Percentiles rank a stretch among this genome's conserved stretches.
Conservation (phyloP, 1,284 basidiomycete species). For the Heterobasidion occidentale region DNA sequence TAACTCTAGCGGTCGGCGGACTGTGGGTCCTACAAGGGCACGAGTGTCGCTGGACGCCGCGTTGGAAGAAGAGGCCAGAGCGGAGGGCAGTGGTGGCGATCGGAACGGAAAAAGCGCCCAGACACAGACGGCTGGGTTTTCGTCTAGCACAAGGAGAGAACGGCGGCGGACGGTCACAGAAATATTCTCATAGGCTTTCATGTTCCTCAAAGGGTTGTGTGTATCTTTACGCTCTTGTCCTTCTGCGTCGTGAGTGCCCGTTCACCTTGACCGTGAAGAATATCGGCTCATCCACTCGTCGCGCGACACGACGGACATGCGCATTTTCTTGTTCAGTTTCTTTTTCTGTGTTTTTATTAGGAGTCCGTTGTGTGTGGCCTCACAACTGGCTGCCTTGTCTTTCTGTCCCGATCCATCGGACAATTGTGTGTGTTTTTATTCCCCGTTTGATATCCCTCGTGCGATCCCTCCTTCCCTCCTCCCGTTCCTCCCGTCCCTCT, state of each 20-base stretch:
- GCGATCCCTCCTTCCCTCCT: neutral
- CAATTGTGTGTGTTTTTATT: neutral
- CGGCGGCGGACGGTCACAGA: constrained; percentile 42
- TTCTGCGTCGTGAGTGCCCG: neutral
- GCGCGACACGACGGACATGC: neutral
- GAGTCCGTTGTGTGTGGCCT: neutral
- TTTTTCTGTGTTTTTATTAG: neutral
- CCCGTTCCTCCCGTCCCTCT: neutral
- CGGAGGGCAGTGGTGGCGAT: constrained; percentile 18
- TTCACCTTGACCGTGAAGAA: too few relatives aligned
- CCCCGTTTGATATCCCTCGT: neutral
- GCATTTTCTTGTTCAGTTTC: neutral
- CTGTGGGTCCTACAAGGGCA: constrained; percentile 29
- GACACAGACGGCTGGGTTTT: constrained; percentile 27
- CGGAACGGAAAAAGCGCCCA: constrained; percentile 21
- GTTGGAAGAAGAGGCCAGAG: constrained; percentile 18
- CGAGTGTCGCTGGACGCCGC: constrained; percentile 38
- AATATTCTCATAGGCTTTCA: constrained; percentile 25
- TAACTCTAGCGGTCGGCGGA: constrained; percentile 26
- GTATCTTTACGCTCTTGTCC: neutral
- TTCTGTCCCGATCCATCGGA: neutral
- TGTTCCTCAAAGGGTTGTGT: neutral
- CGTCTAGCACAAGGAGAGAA: constrained; percentile 27
- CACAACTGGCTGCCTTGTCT: neutral
- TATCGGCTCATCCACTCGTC: neutral